These are phyloP conservation scores for Limnomonas spitsbergensis DNA, from an alignment of 139 green algal genomes.

Conservation along the genomic window DNA sequence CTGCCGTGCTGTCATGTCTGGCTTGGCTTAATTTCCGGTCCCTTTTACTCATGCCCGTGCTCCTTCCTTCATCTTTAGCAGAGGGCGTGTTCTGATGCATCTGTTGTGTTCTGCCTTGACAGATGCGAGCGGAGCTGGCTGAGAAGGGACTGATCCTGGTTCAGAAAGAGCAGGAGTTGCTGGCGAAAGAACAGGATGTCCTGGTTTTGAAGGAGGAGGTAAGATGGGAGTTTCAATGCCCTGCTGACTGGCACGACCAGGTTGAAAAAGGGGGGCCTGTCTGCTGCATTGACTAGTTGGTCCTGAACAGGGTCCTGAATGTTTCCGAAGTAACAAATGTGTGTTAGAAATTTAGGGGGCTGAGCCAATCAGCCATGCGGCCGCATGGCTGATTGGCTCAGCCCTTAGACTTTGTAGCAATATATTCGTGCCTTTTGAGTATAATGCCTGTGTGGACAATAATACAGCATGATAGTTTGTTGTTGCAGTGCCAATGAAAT, in stretches of 20 bases:
- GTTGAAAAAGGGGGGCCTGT: too few species aligned
- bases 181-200: slow-evolving; percentile 79
- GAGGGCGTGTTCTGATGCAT: neutral
- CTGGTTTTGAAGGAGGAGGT: slow-evolving; percentile 74
- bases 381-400: too few species aligned
- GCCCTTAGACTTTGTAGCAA: neutral
- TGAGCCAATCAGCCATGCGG: too few species aligned
- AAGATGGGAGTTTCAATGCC: too few species aligned
- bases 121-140: slow-evolving; percentile 72
- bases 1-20: too few species aligned
- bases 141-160: slow-evolving; percentile 80
- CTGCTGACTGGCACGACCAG: too few species aligned
- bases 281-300: too few species aligned
- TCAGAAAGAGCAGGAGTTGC: slow-evolving; percentile 73
- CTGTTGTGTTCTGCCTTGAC: slow-evolving; percentile 6
- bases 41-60: too few species aligned
- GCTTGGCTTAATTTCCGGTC: too few species aligned
- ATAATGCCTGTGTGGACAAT: neutral
- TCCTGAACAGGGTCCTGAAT: neutral
- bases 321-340: neutral
- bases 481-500: too few species aligned
- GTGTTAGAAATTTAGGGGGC: neutral
- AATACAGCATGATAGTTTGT: too few species aligned
- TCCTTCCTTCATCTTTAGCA: neutral
- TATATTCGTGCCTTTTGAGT: neutral